phyloP scores from a whole-genome alignment of 169 alveolate species.

The Sarcocystis neurona region DNA sequence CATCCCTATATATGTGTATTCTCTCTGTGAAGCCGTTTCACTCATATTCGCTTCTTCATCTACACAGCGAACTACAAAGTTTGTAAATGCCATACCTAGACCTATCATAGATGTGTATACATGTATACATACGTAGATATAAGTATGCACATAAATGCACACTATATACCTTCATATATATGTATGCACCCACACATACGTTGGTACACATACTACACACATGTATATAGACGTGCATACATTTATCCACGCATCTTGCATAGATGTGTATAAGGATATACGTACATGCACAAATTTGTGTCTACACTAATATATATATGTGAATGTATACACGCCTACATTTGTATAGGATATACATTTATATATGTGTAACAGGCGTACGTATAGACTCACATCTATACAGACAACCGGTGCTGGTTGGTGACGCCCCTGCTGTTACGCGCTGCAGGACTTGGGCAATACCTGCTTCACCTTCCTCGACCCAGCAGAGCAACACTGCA shows the following conservation, averaged over 20 bases:
- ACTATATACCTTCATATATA: too few relatives aligned
- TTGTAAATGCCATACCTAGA: too few relatives aligned
- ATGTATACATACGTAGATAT: too few relatives aligned
- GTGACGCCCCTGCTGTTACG: background rate
- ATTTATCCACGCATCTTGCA: too few relatives aligned
- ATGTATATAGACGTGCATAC: too few relatives aligned
- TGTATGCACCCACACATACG: too few relatives aligned
- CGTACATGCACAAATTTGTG: background rate
- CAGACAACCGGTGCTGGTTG: background rate
- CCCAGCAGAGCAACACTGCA: conserved; percentile 43
- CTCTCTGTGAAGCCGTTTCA: background rate
- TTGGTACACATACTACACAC: too few relatives aligned
- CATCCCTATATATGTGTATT: background rate
- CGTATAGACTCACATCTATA: background rate
- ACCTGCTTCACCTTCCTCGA: conserved; percentile 77
- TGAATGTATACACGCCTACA: background rate
- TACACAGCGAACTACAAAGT: too few relatives aligned
- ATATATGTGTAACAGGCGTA: background rate
- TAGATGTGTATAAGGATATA: too few relatives aligned
- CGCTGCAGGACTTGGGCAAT: conserved; percentile 75
- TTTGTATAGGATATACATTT: background rate
- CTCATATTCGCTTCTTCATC: background rate
- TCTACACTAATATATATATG: background rate
- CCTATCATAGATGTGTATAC: too few relatives aligned
- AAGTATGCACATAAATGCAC: too few relatives aligned